phyloP scores from a whole-genome alignment of 345 rosid genomes.

The Limnanthes douglasii region DNA sequence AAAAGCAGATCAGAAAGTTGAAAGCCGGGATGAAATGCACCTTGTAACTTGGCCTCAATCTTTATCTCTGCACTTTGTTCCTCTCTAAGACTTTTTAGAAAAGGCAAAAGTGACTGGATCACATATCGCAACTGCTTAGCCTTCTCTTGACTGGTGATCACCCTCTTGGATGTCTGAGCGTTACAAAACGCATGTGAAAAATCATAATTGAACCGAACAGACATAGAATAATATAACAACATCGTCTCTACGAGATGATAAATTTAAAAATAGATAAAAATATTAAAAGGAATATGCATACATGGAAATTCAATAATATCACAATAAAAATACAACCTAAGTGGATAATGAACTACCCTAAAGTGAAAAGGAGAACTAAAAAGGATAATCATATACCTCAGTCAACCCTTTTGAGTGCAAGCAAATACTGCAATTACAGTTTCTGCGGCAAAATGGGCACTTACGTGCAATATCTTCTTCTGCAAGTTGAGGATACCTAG shows the following conservation, averaged over 20 bases:
- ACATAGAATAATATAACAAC: too few species aligned
- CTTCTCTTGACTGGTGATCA: slow-evolving; percentile 26
- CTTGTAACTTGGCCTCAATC: slow-evolving; percentile 41
- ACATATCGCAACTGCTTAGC: slow-evolving; percentile 35
- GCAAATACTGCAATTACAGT: slow-evolving; percentile 76
- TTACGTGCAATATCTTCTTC: slow-evolving; percentile 30
- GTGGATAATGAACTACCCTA: too few species aligned
- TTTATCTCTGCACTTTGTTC: slow-evolving; percentile 39
- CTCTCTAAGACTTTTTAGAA: slow-evolving; percentile 27
- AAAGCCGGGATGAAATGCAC: slow-evolving; percentile 16
- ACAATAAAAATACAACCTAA: neutral
- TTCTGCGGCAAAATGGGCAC: slow-evolving; percentile 67
- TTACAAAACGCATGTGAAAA: slow-evolving; percentile 2
- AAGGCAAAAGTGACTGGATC: slow-evolving; percentile 40
- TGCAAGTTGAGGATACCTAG: slow-evolving; percentile 68
- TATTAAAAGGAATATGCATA: neutral
- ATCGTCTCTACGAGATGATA: neutral
- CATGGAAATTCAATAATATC: neutral
- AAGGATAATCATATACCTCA: slow-evolving; percentile 25
- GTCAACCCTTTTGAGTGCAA: slow-evolving; percentile 47
- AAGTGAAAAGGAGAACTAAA: too few species aligned
- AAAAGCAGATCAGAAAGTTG: slow-evolving; percentile 1
- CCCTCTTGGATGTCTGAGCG: slow-evolving; percentile 42
- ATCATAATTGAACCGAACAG: neutral
- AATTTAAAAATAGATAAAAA: neutral